A percentile compares a stretch with the other conserved stretches of the same genome.
Evolutionary conservation across 257 asterid species (phyloP).

Genomic region (Salvia hispanica): DNA sequence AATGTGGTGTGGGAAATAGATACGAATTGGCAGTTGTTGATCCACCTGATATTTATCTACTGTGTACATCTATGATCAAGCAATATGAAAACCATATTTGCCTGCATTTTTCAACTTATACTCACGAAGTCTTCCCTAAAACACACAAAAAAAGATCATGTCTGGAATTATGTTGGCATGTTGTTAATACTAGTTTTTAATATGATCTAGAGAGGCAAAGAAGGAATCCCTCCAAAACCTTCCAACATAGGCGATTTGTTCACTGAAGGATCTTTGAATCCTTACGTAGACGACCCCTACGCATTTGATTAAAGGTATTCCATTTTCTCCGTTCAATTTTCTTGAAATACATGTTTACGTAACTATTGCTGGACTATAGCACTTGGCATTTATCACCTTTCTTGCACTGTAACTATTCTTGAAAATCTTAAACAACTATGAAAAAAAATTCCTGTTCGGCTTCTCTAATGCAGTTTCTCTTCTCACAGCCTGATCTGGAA

Average conservation of each 20-base stretch:
- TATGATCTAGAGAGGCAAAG: constrained; percentile 54
- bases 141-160: neutral
- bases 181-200: constrained; percentile 31
- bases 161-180: constrained; percentile 22
- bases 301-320: constrained; percentile 87
- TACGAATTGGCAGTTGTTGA: neutral
- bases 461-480: constrained; percentile 29
- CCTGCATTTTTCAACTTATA: constrained; percentile 4
- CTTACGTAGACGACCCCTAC: constrained; percentile 95
- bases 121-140: neutral
- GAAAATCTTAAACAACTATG: neutral
- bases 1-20: neutral
- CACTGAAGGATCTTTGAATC: constrained; percentile 94
- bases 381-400: neutral
- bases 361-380: constrained; percentile 15
- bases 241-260: constrained; percentile 90
- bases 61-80: constrained; percentile 8
- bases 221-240: constrained; percentile 51
- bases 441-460: neutral
- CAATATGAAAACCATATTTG: neutral
- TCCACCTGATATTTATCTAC: constrained; percentile 4
- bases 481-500: constrained; percentile 27
- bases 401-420: neutral
- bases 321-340: constrained; percentile 16
- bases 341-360: constrained; percentile 1